Conservation (phyloP, 208 protist species). For the Sergeia podlipaevii region DNA sequence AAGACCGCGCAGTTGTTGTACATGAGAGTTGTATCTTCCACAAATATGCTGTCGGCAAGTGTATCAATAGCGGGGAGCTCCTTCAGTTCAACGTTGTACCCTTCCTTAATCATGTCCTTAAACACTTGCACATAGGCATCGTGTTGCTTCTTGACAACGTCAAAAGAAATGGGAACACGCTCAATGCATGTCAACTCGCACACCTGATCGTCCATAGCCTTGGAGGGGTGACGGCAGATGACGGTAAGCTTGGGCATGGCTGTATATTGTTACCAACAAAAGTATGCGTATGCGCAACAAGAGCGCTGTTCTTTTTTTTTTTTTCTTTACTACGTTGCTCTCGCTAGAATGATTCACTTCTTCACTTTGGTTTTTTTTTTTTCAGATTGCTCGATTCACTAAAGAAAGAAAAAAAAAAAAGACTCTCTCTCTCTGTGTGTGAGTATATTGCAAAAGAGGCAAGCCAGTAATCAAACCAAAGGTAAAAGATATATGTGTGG, state of each 20-base stretch:
- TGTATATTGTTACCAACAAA: too few relatives aligned
- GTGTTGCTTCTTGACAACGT: slow-evolving; percentile 26
- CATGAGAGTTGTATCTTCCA: slow-evolving; percentile 47
- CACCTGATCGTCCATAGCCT: slow-evolving; percentile 22
- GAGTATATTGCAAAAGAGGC: too few relatives aligned
- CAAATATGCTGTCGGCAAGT: slow-evolving; percentile 50
- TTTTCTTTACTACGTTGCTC: too few relatives aligned
- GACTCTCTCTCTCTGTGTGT: too few relatives aligned
- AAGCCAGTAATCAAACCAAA: too few relatives aligned
- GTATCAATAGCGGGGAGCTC: slow-evolving; percentile 32
- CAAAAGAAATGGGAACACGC: slow-evolving; percentile 33
- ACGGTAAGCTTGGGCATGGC: slow-evolving; percentile 41
- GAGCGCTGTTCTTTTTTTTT: too few relatives aligned
- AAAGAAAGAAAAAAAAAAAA: too few relatives aligned
- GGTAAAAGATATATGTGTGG: too few relatives aligned
- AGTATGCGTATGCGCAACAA: too few relatives aligned
- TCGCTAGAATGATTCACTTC: too few relatives aligned
- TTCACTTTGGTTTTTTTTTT: too few relatives aligned
- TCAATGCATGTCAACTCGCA: slow-evolving; percentile 55
- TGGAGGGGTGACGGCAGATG: slow-evolving; percentile 31
- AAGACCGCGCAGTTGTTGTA: slow-evolving; percentile 40
- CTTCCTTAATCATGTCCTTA: slow-evolving; percentile 27
- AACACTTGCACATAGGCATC: slow-evolving; percentile 41
- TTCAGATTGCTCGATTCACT: too few relatives aligned
- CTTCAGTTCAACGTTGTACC: slow-evolving; percentile 40